These are phyloP conservation scores for Pseudogymnoascus sp. DNA, from an alignment of 2,329 filamentous ascomycete genomes.

Conservation along the genomic window DNA sequence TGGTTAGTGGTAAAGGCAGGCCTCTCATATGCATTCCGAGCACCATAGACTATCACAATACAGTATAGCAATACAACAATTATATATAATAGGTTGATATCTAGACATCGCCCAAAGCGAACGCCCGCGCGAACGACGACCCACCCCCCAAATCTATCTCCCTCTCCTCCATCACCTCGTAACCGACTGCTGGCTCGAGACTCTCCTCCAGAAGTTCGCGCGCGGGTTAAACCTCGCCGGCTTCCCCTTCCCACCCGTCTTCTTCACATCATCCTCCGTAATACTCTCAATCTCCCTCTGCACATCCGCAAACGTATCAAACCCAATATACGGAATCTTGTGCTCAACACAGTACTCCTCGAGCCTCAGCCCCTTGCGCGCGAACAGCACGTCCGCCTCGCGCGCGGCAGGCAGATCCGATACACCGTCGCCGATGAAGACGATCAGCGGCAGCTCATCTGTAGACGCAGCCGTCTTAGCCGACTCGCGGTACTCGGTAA, in stretches of 20 bases:
- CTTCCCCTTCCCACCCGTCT: constrained; percentile 53
- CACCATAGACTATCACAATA: neutral
- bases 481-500: constrained; percentile 51
- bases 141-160: neutral
- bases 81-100: neutral
- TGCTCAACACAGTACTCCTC: constrained; percentile 62
- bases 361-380: constrained; percentile 55
- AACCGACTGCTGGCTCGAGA: constrained; percentile 44
- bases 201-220: constrained; percentile 61
- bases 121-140: neutral
- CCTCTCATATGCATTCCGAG: neutral
- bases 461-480: constrained; percentile 50
- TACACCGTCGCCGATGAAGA: constrained; percentile 66
- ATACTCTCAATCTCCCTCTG: constrained; percentile 53
- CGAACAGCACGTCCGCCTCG: constrained; percentile 62
- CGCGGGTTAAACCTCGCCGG: constrained; percentile 60
- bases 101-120: neutral
- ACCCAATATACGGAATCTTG: constrained; percentile 52
- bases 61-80: neutral
- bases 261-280: constrained; percentile 51
- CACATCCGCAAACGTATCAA: constrained; percentile 62
- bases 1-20: neutral
- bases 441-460: constrained; percentile 57
- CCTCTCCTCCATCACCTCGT: neutral
- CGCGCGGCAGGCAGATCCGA: constrained; percentile 60